These are phyloP conservation scores for Exophiala mesophila DNA, from an alignment of 2,329 filamentous ascomycete genomes.

Conservation along the genomic window DNA sequence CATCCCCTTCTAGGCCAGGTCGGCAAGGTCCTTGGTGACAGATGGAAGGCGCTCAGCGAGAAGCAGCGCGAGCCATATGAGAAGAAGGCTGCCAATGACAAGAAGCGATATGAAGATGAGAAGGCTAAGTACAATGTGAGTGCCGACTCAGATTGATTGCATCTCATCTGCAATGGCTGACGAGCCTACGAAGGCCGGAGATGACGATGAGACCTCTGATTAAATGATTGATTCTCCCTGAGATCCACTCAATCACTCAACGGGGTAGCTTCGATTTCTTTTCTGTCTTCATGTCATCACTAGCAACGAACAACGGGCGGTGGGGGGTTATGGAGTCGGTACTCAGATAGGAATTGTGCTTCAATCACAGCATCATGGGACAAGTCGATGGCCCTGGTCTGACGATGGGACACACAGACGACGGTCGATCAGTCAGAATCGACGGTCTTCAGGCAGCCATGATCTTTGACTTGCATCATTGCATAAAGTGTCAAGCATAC, in stretches of 20 bases:
- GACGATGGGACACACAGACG: too few relatives aligned
- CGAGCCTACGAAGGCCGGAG: constrained; percentile 2
- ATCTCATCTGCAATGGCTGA: background rate
- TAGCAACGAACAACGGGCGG: constrained; percentile 21
- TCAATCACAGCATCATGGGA: constrained; percentile 5
- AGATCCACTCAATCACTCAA: constrained; percentile 2
- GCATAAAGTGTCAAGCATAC: constrained; percentile 17
- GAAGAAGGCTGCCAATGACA: constrained; percentile 92
- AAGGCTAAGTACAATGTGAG: constrained; percentile 84
- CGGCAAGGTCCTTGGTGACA: constrained; percentile 95
- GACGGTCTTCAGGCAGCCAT: background rate
- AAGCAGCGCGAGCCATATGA: constrained; percentile 93
- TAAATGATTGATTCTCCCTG: constrained; percentile 7
- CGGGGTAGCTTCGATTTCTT: constrained; percentile 9
- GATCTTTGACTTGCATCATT: constrained; percentile 16
- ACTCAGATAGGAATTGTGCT: background rate
- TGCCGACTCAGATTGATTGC: background rate
- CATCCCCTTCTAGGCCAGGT: constrained; percentile 64
- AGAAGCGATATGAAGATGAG: constrained; percentile 99
- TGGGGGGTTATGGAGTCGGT: constrained; percentile 20
- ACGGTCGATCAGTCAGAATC: background rate
- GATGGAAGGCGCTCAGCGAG: constrained; percentile 94
- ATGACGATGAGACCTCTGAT: constrained; percentile 19
- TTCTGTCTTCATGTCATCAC: constrained; percentile 21
- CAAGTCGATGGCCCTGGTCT: background rate